These are phyloP conservation scores for Clathrospora elynae DNA, from an alignment of 2,329 filamentous ascomycete species.

Conservation along the genomic window DNA sequence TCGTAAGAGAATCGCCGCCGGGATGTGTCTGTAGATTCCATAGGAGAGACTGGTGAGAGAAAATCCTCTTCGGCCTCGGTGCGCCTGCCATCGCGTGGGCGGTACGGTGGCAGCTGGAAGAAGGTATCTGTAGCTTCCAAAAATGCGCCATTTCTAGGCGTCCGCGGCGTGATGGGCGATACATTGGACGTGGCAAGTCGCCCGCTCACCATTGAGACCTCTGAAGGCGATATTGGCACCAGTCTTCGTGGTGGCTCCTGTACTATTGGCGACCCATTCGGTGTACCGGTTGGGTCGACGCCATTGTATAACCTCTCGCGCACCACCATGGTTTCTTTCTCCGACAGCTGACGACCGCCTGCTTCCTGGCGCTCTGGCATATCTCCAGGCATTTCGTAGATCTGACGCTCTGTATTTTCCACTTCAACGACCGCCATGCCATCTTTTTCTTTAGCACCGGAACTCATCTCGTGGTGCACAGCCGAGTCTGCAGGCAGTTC, in stretches of 20 bases:
- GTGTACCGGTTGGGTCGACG: conserved; percentile 39
- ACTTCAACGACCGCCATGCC: conserved; percentile 34
- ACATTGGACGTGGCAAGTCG: conserved; percentile 28
- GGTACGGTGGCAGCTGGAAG: conserved; percentile 34
- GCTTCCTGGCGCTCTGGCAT: conserved; percentile 60
- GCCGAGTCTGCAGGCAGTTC: conserved; percentile 49
- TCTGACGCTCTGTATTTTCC: conserved; percentile 44
- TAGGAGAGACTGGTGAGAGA: conserved; percentile 43
- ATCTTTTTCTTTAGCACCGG: conserved; percentile 24
- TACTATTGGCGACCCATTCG: conserved; percentile 23
- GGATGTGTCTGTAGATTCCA: conserved; percentile 37
- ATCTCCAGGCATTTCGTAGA: conserved; percentile 61
- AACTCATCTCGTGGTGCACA: conserved; percentile 21
- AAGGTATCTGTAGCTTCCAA: conserved; percentile 42
- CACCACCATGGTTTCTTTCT: conserved; percentile 56
- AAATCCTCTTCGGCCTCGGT: conserved; percentile 39
- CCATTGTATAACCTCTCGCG: conserved; percentile 56
- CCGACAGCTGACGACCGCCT: conserved; percentile 53
- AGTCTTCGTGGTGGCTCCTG: conserved; percentile 31
- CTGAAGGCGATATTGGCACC: conserved; percentile 31
- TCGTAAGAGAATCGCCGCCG: conserved; percentile 49
- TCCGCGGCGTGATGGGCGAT: conserved; percentile 41
- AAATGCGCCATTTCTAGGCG: conserved; percentile 39
- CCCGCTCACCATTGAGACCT: conserved; percentile 38
- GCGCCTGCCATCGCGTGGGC: conserved; percentile 26